Percentiles rank a stretch among this genome's conserved stretches.
Evolutionary conservation across 176 grass and related monocot species (phyloP).

Genomic region (Oryza glaberrima): DNA sequence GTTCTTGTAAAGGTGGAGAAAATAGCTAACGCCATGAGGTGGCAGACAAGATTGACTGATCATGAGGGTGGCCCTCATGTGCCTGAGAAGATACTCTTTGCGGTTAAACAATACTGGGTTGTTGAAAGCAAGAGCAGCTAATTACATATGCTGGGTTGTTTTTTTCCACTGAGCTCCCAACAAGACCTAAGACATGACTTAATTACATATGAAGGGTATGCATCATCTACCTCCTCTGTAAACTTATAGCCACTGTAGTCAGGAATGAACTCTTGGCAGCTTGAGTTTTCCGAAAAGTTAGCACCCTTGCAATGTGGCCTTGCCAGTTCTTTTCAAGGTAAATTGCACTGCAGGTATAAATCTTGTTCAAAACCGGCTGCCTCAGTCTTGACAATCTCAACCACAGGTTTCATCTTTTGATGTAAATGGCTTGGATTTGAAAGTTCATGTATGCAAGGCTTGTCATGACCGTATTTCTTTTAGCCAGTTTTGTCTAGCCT

Average conservation of each 20-base stretch:
- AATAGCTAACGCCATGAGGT: conserved; percentile 72
- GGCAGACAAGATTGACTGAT: conserved; percentile 60
- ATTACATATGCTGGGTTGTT: not conserved
- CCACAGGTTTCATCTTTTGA: not conserved
- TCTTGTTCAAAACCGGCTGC: not conserved
- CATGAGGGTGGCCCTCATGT: conserved; percentile 71
- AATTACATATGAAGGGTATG: not conserved
- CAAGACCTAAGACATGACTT: not conserved
- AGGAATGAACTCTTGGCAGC: not conserved
- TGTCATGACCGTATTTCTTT: not conserved
- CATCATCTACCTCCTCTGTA: not conserved
- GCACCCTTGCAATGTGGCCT: not conserved
- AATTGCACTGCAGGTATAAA: not conserved
- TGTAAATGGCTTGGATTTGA: not conserved
- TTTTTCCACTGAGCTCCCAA: not conserved
- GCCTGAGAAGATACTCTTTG: conserved; percentile 83
- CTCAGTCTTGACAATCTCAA: not conserved
- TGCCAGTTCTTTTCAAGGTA: not conserved
- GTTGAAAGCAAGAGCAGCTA: conserved; percentile 47
- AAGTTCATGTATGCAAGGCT: not conserved
- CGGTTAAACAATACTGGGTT: conserved; percentile 76
- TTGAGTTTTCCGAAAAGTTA: not conserved
- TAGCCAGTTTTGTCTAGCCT: not conserved
- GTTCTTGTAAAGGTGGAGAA: conserved; percentile 63
- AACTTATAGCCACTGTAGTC: not conserved